These are phyloP conservation scores for Russula ochroleuca DNA, from an alignment of 768 basidiomycete genomes.

Conservation along the genomic window DNA sequence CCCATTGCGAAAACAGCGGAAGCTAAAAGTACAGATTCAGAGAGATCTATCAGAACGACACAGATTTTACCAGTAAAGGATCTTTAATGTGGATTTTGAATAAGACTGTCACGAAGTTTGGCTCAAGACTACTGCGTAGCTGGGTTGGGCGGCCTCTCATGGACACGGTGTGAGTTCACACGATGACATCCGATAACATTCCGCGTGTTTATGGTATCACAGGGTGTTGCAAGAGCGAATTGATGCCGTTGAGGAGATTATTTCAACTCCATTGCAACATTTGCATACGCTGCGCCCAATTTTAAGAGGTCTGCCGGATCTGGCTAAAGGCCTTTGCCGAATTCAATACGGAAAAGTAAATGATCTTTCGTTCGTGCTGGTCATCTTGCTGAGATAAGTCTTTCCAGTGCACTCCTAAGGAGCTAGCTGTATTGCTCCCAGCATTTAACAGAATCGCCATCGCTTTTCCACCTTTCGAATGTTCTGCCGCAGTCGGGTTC, in stretches of 20 bases:
- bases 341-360: conserved; percentile 88
- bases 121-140: conserved; percentile 69
- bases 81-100: conserved; percentile 85
- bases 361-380: background rate
- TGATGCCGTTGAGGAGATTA: conserved; percentile 83
- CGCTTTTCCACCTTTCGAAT: conserved; percentile 51
- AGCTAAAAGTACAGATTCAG: conserved; percentile 33
- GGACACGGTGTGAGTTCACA: conserved; percentile 50
- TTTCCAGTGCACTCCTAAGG: conserved; percentile 72
- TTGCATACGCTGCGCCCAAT: conserved; percentile 63
- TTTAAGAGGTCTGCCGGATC: conserved; percentile 78
- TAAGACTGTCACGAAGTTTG: conserved; percentile 84
- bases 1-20: background rate
- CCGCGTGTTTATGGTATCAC: background rate
- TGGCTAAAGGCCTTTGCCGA: conserved; percentile 78
- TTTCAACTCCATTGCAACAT: conserved; percentile 53
- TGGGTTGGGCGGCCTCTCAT: conserved; percentile 89
- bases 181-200: background rate
- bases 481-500: conserved; percentile 51
- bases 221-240: conserved; percentile 73
- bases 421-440: conserved; percentile 68
- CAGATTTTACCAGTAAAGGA: conserved; percentile 66
- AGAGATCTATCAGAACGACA: conserved; percentile 91
- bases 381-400: background rate
- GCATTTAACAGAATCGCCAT: conserved; percentile 69